Base-by-base conservation (phyloP, 805 yeast species). In the Scheffersomyces coipomensis region DNA sequence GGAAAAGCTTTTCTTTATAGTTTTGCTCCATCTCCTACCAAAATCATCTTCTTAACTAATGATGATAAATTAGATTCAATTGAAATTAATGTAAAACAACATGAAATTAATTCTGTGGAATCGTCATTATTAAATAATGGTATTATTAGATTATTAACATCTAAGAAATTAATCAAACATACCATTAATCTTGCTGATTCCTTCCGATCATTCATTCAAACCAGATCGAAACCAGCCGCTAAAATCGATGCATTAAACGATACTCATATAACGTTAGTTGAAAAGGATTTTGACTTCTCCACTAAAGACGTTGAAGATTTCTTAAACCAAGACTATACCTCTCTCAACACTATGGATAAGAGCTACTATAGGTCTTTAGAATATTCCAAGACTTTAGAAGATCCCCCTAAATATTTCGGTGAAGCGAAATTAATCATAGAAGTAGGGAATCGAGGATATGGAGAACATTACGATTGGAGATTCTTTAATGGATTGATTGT, bases 391-490 rank as follows among this genome's bases (percentile, higher is more conserved):
- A 17, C 33, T 8, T 36, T 39, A 9, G 18, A 38, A 9, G 47
- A 54, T 3, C 57, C 67, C 1, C 64, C 63, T 6, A 66, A 62
- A 42, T 56, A 55, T 43, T 62, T 62, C 38, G 24, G 29, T 24
- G 68, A 62, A 36, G 52, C 57, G 2, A 52, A 50, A 34, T 37
- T 60, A 13, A 29, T 58, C 6, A 27, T 33, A 33, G 51, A 45
- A 36, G 17, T 27, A 13, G 30, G 15, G 6, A n/a, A 13, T 4
- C 17, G 11, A 5, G 12, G 7, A 8, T 34, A 40, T 29, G 70
- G 68, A 3, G 64, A 54, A 10, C 71, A 66, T 44, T 64, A 65
- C 38, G 71, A 66, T 43, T 66, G 71, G 71, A 46, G 71, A 37
- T 66, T 65, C 34, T 66, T 62, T 48, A 51, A 51, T 35, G 62